Conservation (phyloP, 1,139 yeast genomes). For the Meyerozyma sp. region DNA sequence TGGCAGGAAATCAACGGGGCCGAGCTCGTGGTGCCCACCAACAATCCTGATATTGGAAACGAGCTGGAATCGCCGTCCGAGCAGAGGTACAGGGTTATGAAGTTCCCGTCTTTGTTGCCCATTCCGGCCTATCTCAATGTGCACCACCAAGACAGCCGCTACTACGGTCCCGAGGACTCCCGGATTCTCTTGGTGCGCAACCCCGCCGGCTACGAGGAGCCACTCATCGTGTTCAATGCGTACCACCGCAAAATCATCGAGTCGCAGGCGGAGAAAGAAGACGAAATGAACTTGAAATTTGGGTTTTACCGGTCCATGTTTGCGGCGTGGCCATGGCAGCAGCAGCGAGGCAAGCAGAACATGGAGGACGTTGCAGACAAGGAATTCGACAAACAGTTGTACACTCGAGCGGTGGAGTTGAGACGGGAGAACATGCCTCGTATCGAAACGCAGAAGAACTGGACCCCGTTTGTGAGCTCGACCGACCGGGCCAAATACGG, state of each 20-base stretch:
- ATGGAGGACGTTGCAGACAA: neutral
- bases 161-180: slow-evolving; percentile 5
- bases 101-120: slow-evolving; percentile 4
- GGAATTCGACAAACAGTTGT: neutral
- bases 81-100: neutral
- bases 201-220: slow-evolving; percentile 5
- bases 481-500: slow-evolving; percentile 9
- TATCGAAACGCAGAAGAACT: slow-evolving; percentile 18
- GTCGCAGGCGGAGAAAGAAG: slow-evolving; percentile 26
- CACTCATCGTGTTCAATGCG: slow-evolving; percentile 4
- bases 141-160: neutral
- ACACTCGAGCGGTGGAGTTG: neutral
- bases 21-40: slow-evolving; percentile 10
- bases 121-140: slow-evolving; percentile 4
- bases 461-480: slow-evolving; percentile 26
- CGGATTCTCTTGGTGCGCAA: slow-evolving; percentile 2
- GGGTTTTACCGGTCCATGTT: slow-evolving; percentile 3
- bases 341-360: slow-evolving; percentile 1
- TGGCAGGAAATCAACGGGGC: slow-evolving; percentile 8
- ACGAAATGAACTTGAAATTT: slow-evolving; percentile 17
- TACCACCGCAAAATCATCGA: neutral
- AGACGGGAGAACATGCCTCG: slow-evolving; percentile 1
- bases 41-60: slow-evolving; percentile 14
- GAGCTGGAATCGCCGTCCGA: slow-evolving; percentile 2
- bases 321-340: slow-evolving; percentile 4